Evolutionary conservation across 345 rosid species (phyloP).

Genomic region (Hypericum perforatum): DNA sequence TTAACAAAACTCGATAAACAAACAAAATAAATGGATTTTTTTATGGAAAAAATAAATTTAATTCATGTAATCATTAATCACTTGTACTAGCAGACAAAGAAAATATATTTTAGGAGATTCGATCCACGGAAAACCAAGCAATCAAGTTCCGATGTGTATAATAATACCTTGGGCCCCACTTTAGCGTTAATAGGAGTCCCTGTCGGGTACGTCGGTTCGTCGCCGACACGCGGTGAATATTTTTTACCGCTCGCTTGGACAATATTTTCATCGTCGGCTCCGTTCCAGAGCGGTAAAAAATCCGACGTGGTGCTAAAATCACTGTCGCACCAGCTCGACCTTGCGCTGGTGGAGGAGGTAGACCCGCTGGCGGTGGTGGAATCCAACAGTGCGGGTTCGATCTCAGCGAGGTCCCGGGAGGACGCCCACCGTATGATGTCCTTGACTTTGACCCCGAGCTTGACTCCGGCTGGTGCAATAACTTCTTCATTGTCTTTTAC

Average conservation of each 20-base stretch:
- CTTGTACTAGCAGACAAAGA: slow-evolving; percentile 35
- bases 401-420: slow-evolving; percentile 49
- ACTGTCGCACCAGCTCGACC: slow-evolving; percentile 83
- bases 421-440: slow-evolving; percentile 71
- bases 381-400: slow-evolving; percentile 19
- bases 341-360: slow-evolving; percentile 21
- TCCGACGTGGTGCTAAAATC: slow-evolving; percentile 46
- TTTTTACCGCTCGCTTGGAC: slow-evolving; percentile 19
- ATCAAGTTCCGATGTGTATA: too few species aligned
- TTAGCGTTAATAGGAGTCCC: slow-evolving; percentile 17
- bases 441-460: too few species aligned
- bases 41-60: too few species aligned
- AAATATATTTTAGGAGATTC: slow-evolving; percentile 15
- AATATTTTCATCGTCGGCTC: slow-evolving; percentile 20
- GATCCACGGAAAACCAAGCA: slow-evolving; percentile 16
- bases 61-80: too few species aligned
- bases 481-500: slow-evolving; percentile 1
- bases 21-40: too few species aligned
- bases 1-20: too few species aligned
- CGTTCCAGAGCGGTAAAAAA: slow-evolving; percentile 41
- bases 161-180: slow-evolving; percentile 44
- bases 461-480: too few species aligned
- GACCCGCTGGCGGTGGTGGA: slow-evolving; percentile 26
- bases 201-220: slow-evolving; percentile 25
- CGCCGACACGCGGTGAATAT: slow-evolving; percentile 42